Evolutionary conservation across 1,139 yeast genomes (phyloP).

Genomic region (Scheffersomyces cryptocercus): DNA sequence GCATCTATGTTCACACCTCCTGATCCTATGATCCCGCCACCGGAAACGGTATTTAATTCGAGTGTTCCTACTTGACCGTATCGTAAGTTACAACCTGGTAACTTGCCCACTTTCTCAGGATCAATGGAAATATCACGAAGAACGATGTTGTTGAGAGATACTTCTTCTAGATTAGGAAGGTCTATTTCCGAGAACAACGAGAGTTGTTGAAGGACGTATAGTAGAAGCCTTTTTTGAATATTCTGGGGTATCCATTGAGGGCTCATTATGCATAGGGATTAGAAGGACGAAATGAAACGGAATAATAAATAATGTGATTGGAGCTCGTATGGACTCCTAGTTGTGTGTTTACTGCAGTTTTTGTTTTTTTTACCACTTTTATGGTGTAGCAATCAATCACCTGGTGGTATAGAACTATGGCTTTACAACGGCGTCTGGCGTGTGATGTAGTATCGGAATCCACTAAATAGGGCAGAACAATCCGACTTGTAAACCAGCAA

Average conservation of each 20-base stretch:
- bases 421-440: too few species aligned
- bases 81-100: constrained; percentile 68
- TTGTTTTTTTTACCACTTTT: too few species aligned
- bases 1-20: constrained; percentile 67
- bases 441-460: too few species aligned
- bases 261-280: constrained; percentile 36
- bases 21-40: constrained; percentile 24
- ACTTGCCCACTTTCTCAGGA: constrained; percentile 62
- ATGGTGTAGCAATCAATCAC: too few species aligned
- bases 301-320: too few species aligned
- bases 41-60: constrained; percentile 33
- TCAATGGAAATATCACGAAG: constrained; percentile 69
- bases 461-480: too few species aligned
- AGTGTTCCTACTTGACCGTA: constrained; percentile 62
- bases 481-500: too few species aligned
- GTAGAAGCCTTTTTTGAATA: constrained; percentile 75
- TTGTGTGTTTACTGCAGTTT: too few species aligned
- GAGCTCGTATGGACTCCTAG: too few species aligned
- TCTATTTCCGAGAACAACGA: constrained; percentile 84
- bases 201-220: constrained; percentile 77
- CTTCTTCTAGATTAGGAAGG: constrained; percentile 73
- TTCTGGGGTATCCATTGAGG: constrained; percentile 83
- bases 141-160: constrained; percentile 58
- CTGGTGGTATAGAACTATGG: too few species aligned
- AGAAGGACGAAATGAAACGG: too few species aligned